Conservation (phyloP, 148 eudicot species). For the Chenopodium formosanum region DNA sequence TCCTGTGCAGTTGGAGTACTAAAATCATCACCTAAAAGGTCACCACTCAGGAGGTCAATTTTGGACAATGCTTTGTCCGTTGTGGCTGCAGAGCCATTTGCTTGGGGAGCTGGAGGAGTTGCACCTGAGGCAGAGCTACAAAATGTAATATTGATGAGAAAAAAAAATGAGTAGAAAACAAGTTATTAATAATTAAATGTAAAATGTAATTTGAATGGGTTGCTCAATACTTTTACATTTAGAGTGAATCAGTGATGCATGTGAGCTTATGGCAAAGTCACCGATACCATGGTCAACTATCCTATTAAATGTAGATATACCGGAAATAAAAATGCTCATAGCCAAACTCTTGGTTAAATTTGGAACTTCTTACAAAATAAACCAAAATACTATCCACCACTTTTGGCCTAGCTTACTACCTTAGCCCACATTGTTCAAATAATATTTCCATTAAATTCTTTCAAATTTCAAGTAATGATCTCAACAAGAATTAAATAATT, state of each 20-base stretch:
- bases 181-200: no score
- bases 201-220: no score
- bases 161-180: background rate
- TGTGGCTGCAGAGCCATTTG: constrained; percentile 52
- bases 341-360: no score
- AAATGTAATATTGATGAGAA: background rate
- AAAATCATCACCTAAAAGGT: constrained; percentile 63
- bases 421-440: no score
- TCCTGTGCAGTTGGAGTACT: constrained; percentile 53
- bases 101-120: constrained; percentile 48
- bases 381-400: no score
- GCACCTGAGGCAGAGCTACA: constrained; percentile 61
- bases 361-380: no score
- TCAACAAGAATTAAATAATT: no score
- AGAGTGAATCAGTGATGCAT: background rate
- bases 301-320: no score
- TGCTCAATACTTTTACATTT: background rate
- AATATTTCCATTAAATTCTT: no score
- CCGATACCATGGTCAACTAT: background rate
- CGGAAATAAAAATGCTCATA: no score
- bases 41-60: constrained; percentile 84
- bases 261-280: background rate
- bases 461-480: no score
- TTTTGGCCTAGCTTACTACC: no score
- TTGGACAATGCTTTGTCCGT: constrained; percentile 41